Evolutionary conservation across 2,329 filamentous ascomycete species (phyloP).

Genomic region (Hypoxylon sp.): DNA sequence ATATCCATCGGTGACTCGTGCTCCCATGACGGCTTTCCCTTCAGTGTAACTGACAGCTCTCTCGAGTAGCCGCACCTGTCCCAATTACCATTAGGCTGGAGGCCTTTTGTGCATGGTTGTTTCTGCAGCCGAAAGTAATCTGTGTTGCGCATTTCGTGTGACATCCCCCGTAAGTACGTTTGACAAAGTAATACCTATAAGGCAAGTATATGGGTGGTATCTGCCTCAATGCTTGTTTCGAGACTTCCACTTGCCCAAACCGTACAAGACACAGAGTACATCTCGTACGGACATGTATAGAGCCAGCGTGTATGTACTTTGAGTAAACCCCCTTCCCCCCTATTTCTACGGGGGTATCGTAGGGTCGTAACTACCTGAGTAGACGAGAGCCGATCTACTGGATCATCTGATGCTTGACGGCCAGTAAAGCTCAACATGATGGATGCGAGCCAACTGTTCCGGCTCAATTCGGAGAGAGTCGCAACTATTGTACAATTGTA

Average conservation of each 20-base stretch:
- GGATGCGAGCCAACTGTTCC: constrained; percentile 37
- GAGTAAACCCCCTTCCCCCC: constrained; percentile 27
- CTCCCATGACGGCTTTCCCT: constrained; percentile 35
- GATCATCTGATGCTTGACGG: constrained; percentile 40
- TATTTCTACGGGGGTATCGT: constrained; percentile 30
- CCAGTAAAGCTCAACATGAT: constrained; percentile 41
- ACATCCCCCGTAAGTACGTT: constrained; percentile 32
- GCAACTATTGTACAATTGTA: constrained; percentile 40
- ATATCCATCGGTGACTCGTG: constrained; percentile 37
- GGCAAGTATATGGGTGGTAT: constrained; percentile 43
- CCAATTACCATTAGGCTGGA: constrained; percentile 36
- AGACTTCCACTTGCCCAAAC: constrained; percentile 23
- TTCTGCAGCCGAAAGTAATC: constrained; percentile 36
- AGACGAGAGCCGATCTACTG: constrained; percentile 43
- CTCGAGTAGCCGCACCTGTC: constrained; percentile 29
- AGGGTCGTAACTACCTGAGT: constrained; percentile 38
- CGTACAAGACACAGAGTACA: constrained; percentile 17
- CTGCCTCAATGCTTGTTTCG: constrained; percentile 37
- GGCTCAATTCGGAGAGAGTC: constrained; percentile 40
- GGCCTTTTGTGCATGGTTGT: constrained; percentile 27
- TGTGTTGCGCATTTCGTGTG: constrained; percentile 34
- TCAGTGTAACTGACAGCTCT: constrained; percentile 34
- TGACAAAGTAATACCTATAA: constrained; percentile 42
- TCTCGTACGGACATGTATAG: constrained; percentile 6
- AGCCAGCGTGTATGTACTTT: constrained; percentile 26